A percentile compares a stretch with the other conserved stretches of the same genome.
Conservation (phyloP, 2,329 filamentous ascomycete genomes). For the Nakataea oryzae region DNA sequence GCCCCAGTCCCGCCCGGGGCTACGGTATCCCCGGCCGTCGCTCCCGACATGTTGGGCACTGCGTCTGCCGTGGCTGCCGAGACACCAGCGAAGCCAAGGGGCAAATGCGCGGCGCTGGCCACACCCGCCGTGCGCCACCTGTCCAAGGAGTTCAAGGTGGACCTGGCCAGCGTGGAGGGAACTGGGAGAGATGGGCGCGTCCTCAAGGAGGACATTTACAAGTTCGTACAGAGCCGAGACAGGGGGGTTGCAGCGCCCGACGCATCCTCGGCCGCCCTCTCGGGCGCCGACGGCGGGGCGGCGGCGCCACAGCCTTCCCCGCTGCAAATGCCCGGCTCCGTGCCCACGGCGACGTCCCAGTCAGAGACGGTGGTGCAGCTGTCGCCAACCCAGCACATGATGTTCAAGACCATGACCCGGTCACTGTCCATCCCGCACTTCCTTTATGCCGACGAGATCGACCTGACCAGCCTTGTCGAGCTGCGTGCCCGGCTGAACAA, state of each 20-base stretch:
- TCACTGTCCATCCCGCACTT: slow-evolving; percentile 91
- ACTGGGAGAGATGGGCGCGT: slow-evolving; percentile 88
- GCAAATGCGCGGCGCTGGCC: slow-evolving; percentile 65
- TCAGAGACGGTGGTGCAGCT: slow-evolving; percentile 60
- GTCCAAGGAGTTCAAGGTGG: slow-evolving; percentile 66
- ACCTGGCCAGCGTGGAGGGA: slow-evolving; percentile 69
- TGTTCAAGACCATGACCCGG: slow-evolving; percentile 97
- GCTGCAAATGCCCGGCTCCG: slow-evolving; percentile 13
- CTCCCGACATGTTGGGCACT: slow-evolving; percentile 2
- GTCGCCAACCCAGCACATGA: slow-evolving; percentile 73
- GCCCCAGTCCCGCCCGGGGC: not conserved
- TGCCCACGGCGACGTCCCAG: slow-evolving; percentile 32
- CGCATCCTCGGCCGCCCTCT: not conserved
- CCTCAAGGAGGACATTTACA: slow-evolving; percentile 82
- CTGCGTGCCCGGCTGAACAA: slow-evolving; percentile 68
- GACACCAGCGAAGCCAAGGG: slow-evolving; percentile 21
- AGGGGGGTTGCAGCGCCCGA: slow-evolving; percentile 16
- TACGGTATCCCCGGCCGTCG: not conserved
- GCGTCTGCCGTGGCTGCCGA: not conserved
- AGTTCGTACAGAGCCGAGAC: slow-evolving; percentile 48
- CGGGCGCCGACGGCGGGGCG: not conserved
- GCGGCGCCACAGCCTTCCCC: not conserved
- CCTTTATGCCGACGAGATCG: slow-evolving; percentile 83
- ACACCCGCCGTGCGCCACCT: slow-evolving; percentile 89
- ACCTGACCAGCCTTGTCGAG: slow-evolving; percentile 64